Conservation (phyloP, 768 basidiomycete genomes). For the Lactarius psammicola region DNA sequence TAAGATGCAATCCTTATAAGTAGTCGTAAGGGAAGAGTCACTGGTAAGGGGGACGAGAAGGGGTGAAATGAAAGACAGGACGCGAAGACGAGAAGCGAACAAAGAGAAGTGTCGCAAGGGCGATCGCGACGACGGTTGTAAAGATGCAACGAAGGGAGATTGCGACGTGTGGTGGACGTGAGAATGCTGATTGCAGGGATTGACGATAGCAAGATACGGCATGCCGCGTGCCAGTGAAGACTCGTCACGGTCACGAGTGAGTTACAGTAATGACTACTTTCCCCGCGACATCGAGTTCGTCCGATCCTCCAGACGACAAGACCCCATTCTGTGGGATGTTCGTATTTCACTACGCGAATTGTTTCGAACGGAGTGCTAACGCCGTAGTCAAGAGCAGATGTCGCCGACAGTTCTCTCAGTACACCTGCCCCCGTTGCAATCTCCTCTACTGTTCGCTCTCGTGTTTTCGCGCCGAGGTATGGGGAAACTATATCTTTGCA, state of each 20-base stretch:
- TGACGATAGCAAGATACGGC: too few relatives aligned
- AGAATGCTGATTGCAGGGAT: too few relatives aligned
- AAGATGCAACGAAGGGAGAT: too few relatives aligned
- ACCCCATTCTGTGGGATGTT: conserved; percentile 19
- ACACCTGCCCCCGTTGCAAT: conserved; percentile 82
- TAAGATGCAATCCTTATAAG: too few relatives aligned
- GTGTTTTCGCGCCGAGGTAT: conserved; percentile 63
- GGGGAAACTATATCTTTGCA: background rate
- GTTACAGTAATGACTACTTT: background rate
- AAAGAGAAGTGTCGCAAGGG: too few relatives aligned
- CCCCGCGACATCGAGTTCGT: background rate
- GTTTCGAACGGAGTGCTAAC: background rate
- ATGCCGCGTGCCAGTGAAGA: too few relatives aligned
- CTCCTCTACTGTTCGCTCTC: conserved; percentile 73
- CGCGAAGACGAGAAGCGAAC: too few relatives aligned
- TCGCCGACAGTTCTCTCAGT: conserved; percentile 70
- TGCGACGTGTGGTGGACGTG: too few relatives aligned
- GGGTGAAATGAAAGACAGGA: too few relatives aligned
- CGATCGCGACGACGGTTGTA: too few relatives aligned
- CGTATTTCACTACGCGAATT: background rate
- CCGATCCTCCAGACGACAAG: conserved; percentile 3
- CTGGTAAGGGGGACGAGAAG: too few relatives aligned
- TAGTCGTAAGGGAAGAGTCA: too few relatives aligned
- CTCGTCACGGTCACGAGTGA: background rate
- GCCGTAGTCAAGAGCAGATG: conserved; percentile 47